A percentile compares a stretch with the other conserved stretches of the same genome.
These are phyloP conservation scores for Apophysomyces elegans DNA, from an alignment of 371 early-diverging fungal genomes.

Conservation along the genomic window DNA sequence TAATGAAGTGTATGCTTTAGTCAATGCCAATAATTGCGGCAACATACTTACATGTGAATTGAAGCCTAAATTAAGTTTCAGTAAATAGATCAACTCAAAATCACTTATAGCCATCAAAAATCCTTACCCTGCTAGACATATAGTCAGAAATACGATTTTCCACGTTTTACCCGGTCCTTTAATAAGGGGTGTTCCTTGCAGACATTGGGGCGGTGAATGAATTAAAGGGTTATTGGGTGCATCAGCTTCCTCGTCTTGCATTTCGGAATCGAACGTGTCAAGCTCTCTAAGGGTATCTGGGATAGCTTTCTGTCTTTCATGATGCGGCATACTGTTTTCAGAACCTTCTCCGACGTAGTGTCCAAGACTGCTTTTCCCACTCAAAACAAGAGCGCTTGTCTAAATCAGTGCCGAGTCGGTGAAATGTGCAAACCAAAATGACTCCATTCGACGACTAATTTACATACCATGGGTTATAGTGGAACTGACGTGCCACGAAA, in stretches of 20 bases:
- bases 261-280: neutral
- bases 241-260: slow-evolving; percentile 19
- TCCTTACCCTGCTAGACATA: slow-evolving; percentile 45
- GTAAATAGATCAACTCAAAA: neutral
- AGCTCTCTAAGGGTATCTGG: neutral
- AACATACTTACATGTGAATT: slow-evolving; percentile 48
- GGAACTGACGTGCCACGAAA: neutral
- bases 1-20: neutral
- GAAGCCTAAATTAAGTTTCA: slow-evolving; percentile 29
- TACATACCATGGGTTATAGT: neutral
- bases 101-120: neutral
- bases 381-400: neutral
- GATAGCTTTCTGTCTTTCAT: neutral
- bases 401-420: neutral
- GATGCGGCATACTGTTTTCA: neutral
- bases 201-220: slow-evolving; percentile 6
- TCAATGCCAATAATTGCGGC: neutral
- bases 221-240: slow-evolving; percentile 15
- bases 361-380: neutral
- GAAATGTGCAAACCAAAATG: neutral
- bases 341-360: neutral
- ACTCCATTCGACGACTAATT: neutral
- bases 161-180: slow-evolving; percentile 42
- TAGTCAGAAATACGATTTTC: slow-evolving; percentile 44
- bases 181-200: slow-evolving; percentile 27